phyloP scores from a whole-genome alignment of 495 filamentous ascomycete species.

The Penicillium bialowiezense region DNA sequence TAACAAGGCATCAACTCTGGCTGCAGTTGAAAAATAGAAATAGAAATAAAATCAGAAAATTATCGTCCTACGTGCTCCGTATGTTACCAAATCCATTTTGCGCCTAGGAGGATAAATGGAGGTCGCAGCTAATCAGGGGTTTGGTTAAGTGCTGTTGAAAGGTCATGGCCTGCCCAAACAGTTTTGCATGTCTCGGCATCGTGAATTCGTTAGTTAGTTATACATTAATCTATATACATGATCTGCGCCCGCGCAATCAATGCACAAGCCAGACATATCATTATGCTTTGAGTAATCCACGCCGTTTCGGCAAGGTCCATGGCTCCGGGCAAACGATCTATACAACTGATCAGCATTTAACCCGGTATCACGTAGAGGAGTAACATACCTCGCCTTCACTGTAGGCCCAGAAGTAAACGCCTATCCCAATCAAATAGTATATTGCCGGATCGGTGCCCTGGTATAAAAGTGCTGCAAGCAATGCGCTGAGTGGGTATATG shows the following conservation, averaged over 20 bases:
- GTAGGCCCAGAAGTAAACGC: constrained; percentile 94
- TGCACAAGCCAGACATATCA: constrained; percentile 7
- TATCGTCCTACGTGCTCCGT: no score
- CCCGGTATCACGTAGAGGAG: neutral
- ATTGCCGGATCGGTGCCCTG: constrained; percentile 89
- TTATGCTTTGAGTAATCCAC: constrained; percentile 30
- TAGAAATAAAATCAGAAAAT: no score
- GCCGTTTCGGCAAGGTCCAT: constrained; percentile 51
- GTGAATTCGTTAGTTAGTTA: constrained; percentile 14
- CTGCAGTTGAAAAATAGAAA: no score
- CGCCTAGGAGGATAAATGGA: no score
- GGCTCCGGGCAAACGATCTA: constrained; percentile 56
- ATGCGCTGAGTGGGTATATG: constrained; percentile 75
- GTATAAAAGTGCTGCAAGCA: constrained; percentile 77
- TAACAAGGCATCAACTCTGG: neutral
- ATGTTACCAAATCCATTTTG: no score
- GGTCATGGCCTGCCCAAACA: no score
- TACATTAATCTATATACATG: constrained; percentile 17
- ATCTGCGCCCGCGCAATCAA: constrained; percentile 12
- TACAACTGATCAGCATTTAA: constrained; percentile 12
- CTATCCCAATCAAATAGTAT: constrained; percentile 87
- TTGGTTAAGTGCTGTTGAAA: no score
- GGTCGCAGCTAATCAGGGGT: no score
- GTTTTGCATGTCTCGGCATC: no score
- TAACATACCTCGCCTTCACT: constrained; percentile 88